Base-by-base conservation (phyloP, 2,329 filamentous ascomycete species). In the Talaromyces sp. region DNA sequence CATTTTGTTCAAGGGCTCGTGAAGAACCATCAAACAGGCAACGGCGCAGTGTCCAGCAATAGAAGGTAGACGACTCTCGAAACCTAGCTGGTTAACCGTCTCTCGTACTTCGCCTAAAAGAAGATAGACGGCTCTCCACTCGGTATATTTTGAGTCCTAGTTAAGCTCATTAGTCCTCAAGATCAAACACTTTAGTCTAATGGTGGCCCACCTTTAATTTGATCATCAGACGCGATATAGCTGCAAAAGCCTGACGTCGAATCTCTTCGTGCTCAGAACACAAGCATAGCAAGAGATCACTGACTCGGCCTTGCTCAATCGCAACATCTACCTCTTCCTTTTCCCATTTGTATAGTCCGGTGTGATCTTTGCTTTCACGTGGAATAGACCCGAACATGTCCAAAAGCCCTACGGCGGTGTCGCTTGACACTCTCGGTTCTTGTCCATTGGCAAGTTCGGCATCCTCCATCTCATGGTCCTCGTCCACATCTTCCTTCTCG, bases 41-140 rank as follows among this genome's bases (percentile, higher is more conserved):
- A 85, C 83, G 8, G 92, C 89, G 71, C 97, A 95, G 11, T 90
- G 86, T n/a, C 88, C 85, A 6, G 92, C 87, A 13, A 92, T 83
- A 66, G 89, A 92, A 0, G 93, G 89, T 3, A 96, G 81, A 1
- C 89, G 84, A 3, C 79, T 79, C 8, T 80, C 77, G 50, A 86
- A 80, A 56, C 89, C 83, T 41, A 81, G 74, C 8, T 79, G 74
- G 63, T 82, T 84, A 13, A 86, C 85, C 0, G 93, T 95, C 75
- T 97, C 93, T 14, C 88, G 83, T 7, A 96, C 76, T 76, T 97
- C 93, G 64, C 88, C 90, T 1, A 95, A 82, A 3, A 97, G 84
- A 10, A 97, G 83, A 81, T 90, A 93, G 5, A 93, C 80, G 67
- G 93, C 89, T 43, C 91, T 87, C 72, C 88, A 90, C 72, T 96